phyloP scores from a whole-genome alignment of 2,329 filamentous ascomycete genomes.

The Keithomyces neogunnii region DNA sequence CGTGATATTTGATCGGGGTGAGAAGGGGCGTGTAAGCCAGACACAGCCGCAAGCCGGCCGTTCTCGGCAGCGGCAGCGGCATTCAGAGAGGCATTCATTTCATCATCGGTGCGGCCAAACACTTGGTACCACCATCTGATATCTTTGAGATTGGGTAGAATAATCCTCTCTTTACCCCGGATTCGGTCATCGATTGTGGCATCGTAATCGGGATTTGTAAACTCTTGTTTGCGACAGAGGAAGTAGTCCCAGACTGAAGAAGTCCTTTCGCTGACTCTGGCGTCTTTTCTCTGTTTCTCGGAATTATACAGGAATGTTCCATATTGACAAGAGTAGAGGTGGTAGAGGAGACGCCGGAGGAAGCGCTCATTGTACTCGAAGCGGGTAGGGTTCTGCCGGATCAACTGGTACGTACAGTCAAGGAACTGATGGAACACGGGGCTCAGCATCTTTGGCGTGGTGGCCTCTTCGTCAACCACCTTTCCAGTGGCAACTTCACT shows the following conservation, averaged over 20 bases:
- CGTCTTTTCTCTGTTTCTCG: slow-evolving; percentile 76
- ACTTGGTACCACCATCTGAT: slow-evolving; percentile 91
- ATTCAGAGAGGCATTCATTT: slow-evolving; percentile 75
- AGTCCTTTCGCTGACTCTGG: slow-evolving; percentile 60
- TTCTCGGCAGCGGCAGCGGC: slow-evolving; percentile 43
- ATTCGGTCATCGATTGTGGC: slow-evolving; percentile 66
- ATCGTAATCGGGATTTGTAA: slow-evolving; percentile 75
- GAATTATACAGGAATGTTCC: slow-evolving; percentile 95
- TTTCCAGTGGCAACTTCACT: slow-evolving; percentile 30
- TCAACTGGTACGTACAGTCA: slow-evolving; percentile 84
- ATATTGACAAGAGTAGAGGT: slow-evolving; percentile 92
- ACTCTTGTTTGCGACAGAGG: slow-evolving; percentile 69
- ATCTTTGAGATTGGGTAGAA: slow-evolving; percentile 70
- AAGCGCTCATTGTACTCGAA: slow-evolving; percentile 98
- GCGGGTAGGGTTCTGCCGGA: slow-evolving; percentile 74
- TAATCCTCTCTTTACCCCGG: slow-evolving; percentile 70
- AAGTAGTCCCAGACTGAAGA: slow-evolving; percentile 96
- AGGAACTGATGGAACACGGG: slow-evolving; percentile 98
- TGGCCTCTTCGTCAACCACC: slow-evolving; percentile 53
- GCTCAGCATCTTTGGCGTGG: slow-evolving; percentile 81
- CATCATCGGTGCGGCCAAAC: slow-evolving; percentile 77
- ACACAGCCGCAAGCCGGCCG: slow-evolving; percentile 27
- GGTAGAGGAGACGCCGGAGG: slow-evolving; percentile 78
- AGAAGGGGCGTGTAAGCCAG: slow-evolving; percentile 21
- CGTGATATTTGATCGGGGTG: slow-evolving; percentile 16